Conservation (phyloP, 352 stramenopile genomes). For the Phytophthora meadii region DNA sequence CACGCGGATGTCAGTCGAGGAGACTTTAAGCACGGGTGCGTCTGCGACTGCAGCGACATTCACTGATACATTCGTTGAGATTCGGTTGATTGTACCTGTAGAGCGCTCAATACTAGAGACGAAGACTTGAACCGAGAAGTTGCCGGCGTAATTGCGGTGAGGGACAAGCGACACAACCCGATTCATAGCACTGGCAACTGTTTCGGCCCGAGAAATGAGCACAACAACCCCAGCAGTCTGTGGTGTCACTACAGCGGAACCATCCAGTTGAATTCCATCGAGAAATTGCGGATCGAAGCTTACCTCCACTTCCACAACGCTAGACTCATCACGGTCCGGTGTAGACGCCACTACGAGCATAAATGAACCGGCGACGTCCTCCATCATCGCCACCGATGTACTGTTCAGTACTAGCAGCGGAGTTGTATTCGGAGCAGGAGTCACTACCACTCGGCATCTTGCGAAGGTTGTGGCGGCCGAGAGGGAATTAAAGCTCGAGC, state of each 20-base stretch:
- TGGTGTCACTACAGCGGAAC: conserved; percentile 15
- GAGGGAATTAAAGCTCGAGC: conserved; percentile 25
- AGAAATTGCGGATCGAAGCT: conserved; percentile 44
- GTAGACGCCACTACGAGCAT: conserved; percentile 47
- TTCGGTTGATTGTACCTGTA: conserved; percentile 31
- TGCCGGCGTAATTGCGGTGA: conserved; percentile 45
- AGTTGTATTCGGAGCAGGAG: conserved; percentile 41
- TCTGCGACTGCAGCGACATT: conserved; percentile 44
- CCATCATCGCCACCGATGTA: conserved; percentile 30
- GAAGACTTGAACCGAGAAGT: conserved; percentile 37
- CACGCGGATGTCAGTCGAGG: conserved; percentile 25
- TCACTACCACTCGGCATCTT: conserved; percentile 43
- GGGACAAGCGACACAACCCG: conserved; percentile 41
- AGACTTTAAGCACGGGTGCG: conserved; percentile 34
- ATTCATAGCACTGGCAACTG: conserved; percentile 20
- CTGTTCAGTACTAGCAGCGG: conserved; percentile 41
- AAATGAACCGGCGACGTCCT: conserved; percentile 46
- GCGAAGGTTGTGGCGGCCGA: conserved; percentile 36
- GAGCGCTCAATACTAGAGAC: conserved; percentile 38
- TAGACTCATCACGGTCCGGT: conserved; percentile 54
- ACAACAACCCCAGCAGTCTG: conserved; percentile 19
- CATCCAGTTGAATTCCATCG: conserved; percentile 39
- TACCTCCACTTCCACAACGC: conserved; percentile 52
- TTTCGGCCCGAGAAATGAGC: conserved; percentile 24
- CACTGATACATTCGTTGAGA: conserved; percentile 35